Percentiles rank a stretch among this genome's conserved stretches.
These are phyloP conservation scores for Rhizopogon vesiculosus DNA, from an alignment of 768 basidiomycete genomes.

Conservation along the genomic window DNA sequence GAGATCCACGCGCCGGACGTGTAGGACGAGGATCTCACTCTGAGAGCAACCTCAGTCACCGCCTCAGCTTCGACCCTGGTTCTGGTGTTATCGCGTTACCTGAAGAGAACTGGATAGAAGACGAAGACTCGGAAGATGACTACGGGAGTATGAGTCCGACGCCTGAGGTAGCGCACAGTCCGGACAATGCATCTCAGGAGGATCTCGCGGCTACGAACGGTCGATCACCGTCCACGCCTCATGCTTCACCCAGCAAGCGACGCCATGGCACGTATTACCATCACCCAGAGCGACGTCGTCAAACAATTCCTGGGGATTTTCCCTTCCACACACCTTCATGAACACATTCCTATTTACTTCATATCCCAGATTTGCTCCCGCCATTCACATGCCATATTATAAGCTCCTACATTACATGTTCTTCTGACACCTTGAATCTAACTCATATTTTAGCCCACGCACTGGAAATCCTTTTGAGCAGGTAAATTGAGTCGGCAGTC, in stretches of 20 bases:
- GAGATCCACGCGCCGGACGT: slow-evolving; percentile 35
- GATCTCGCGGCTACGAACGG: slow-evolving; percentile 10
- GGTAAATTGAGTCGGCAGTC: no score
- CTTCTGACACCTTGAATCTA: neutral
- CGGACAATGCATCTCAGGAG: slow-evolving; percentile 17
- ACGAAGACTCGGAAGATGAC: slow-evolving; percentile 42
- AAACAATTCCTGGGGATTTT: slow-evolving; percentile 59
- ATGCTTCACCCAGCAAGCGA: slow-evolving; percentile 41
- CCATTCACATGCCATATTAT: neutral
- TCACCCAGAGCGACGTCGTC: slow-evolving; percentile 65
- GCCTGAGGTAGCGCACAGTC: slow-evolving; percentile 17
- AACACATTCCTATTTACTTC: neutral
- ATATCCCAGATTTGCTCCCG: neutral
- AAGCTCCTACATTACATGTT: neutral
- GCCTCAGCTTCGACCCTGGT: slow-evolving; percentile 80
- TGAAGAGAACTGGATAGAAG: slow-evolving; percentile 64
- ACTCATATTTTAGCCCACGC: no score
- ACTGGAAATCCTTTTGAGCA: no score
- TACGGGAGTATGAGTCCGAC: slow-evolving; percentile 28
- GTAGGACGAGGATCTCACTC: slow-evolving; percentile 14
- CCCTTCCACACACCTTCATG: slow-evolving; percentile 14
- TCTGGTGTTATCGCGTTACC: slow-evolving; percentile 88
- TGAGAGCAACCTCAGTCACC: slow-evolving; percentile 39
- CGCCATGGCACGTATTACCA: slow-evolving; percentile 81
- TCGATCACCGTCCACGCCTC: slow-evolving; percentile 14